Conservation (phyloP, 495 filamentous ascomycete genomes). For the Polyplosphaeria fusca region DNA sequence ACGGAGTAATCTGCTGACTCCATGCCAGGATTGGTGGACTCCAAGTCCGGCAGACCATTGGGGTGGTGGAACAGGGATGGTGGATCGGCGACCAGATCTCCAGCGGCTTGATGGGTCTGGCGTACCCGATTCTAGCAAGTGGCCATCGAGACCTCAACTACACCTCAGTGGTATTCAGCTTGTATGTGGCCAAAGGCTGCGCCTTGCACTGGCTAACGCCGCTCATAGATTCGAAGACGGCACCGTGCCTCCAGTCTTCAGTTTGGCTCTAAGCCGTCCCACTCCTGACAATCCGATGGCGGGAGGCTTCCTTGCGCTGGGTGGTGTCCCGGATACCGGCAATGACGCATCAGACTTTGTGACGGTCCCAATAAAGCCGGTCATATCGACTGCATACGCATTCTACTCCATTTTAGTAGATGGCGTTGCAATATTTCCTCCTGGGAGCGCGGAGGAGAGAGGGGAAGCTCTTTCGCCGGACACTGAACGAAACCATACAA, state of each 20-base stretch:
- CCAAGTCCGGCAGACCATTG: constrained; percentile 53
- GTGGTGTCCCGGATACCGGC: constrained; percentile 49
- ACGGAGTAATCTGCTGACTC: not conserved
- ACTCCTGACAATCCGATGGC: constrained; percentile 1
- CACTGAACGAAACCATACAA: not conserved
- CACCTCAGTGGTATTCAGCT: constrained; percentile 4
- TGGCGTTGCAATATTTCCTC: constrained; percentile 35
- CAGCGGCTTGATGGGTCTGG: constrained; percentile 60
- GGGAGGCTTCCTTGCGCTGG: constrained; percentile 49
- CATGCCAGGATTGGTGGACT: not conserved
- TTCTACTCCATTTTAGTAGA: constrained; percentile 49
- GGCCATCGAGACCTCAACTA: constrained; percentile 36
- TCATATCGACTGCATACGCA: constrained; percentile 22
- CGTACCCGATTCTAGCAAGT: constrained; percentile 56
- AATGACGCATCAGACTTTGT: constrained; percentile 41
- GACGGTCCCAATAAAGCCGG: constrained; percentile 40
- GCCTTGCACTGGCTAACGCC: not conserved
- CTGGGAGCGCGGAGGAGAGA: too few species aligned
- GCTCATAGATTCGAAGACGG: constrained; percentile 49
- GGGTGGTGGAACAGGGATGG: constrained; percentile 48
- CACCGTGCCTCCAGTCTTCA: constrained; percentile 55
- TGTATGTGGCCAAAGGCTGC: not conserved
- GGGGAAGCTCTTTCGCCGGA: too few species aligned
- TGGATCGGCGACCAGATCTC: constrained; percentile 50
- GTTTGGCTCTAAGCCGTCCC: constrained; percentile 44